These are phyloP conservation scores for Saccharomyces kudriavzevii DNA, from an alignment of 805 yeast genomes.

Conservation along the genomic window DNA sequence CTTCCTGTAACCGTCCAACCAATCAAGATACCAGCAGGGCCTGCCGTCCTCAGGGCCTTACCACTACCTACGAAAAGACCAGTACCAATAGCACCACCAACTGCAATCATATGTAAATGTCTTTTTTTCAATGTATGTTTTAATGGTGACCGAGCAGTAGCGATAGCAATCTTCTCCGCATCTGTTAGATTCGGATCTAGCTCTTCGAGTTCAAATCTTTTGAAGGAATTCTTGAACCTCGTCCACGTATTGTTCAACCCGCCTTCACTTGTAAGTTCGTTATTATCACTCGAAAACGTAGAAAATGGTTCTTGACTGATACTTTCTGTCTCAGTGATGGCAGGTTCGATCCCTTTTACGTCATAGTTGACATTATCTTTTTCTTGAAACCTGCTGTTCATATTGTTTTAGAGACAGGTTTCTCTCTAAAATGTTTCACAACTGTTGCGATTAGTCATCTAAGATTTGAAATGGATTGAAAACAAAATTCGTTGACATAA, in stretches of 20 bases:
- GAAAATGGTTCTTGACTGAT: too few species aligned
- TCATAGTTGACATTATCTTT: too few species aligned
- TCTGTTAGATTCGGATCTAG: constrained; percentile 35
- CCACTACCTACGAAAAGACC: constrained; percentile 73
- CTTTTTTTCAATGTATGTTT: constrained; percentile 45
- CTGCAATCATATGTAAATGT: constrained; percentile 57
- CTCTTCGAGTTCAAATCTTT: constrained; percentile 13
- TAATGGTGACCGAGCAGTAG: constrained; percentile 48
- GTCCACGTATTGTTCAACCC: constrained; percentile 1
- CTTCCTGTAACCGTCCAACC: constrained; percentile 49
- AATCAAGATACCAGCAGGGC: constrained; percentile 55
- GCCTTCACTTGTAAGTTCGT: too few species aligned
- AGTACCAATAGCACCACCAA: constrained; percentile 68
- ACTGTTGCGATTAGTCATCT: too few species aligned
- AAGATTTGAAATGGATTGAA: too few species aligned
- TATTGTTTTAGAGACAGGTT: too few species aligned
- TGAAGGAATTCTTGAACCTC: constrained; percentile 8
- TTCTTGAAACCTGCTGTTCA: too few species aligned
- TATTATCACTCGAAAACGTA: too few species aligned
- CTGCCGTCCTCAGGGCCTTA: constrained; percentile 50
- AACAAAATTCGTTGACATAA: too few species aligned
- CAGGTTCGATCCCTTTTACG: too few species aligned
- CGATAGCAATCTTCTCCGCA: constrained; percentile 39
- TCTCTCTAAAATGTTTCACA: too few species aligned
- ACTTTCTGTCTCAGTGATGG: too few species aligned